phyloP scores from a whole-genome alignment of 352 stramenopile genomes.

The Globisporangium paroecandrum region DNA sequence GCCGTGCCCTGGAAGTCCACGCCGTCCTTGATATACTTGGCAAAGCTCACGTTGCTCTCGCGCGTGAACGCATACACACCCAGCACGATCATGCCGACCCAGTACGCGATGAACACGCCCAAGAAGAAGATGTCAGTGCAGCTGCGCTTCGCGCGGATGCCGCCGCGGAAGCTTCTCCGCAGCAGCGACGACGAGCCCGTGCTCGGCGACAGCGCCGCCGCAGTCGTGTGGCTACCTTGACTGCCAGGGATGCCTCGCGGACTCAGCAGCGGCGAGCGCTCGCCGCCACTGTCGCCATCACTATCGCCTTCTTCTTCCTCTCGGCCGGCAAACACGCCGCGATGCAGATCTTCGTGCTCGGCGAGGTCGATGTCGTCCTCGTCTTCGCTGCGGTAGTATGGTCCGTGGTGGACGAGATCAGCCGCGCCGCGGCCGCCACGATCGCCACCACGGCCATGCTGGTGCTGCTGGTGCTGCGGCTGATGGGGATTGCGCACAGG shows the following conservation, averaged over 20 bases:
- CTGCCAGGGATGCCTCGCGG: conserved; percentile 12
- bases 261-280: conserved; percentile 46
- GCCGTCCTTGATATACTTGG: conserved; percentile 74
- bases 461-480: neutral
- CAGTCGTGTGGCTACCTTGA: conserved; percentile 17
- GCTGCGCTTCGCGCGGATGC: conserved; percentile 34
- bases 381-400: conserved; percentile 12
- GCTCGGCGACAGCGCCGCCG: conserved; percentile 47
- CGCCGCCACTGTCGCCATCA: conserved; percentile 17
- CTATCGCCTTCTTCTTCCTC: conserved; percentile 21
- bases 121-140: conserved; percentile 66
- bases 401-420: neutral
- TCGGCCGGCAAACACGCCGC: neutral
- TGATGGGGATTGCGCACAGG: neutral
- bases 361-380: conserved; percentile 11
- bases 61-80: conserved; percentile 63
- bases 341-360: conserved; percentile 4
- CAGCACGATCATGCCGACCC: conserved; percentile 74
- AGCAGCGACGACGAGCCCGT: conserved; percentile 37
- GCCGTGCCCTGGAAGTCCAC: conserved; percentile 70
- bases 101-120: conserved; percentile 55
- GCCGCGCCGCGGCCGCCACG: neutral
- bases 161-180: conserved; percentile 40
- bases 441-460: neutral
- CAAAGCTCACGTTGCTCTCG: conserved; percentile 61